These are phyloP conservation scores for Saksenaea oblongispora DNA, from an alignment of 371 early-diverging fungal genomes.

Conservation along the genomic window DNA sequence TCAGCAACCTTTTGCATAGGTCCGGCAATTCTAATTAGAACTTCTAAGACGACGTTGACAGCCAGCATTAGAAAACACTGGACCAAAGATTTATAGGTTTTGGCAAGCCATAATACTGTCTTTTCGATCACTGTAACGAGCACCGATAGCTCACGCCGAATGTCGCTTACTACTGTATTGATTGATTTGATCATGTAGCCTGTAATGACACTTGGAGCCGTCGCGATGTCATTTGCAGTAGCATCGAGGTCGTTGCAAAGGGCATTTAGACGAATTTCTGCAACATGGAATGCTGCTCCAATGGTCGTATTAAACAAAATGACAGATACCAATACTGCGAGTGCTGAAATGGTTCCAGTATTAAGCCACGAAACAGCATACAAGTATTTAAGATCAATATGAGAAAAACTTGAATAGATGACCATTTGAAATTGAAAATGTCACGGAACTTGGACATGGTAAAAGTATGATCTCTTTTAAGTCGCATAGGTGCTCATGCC, in stretches of 20 bases:
- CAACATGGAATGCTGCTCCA: neutral
- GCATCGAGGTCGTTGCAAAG: slow-evolving; percentile 5
- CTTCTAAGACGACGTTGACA: slow-evolving; percentile 22
- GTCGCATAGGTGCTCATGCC: too few species aligned
- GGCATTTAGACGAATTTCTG: neutral
- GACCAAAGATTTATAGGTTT: slow-evolving; percentile 38
- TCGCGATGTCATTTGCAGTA: neutral
- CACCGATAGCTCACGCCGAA: slow-evolving; percentile 14
- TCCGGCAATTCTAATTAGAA: slow-evolving; percentile 21
- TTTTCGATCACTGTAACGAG: slow-evolving; percentile 17
- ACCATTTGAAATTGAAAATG: neutral
- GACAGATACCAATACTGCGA: slow-evolving; percentile 1
- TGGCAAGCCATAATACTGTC: slow-evolving; percentile 27
- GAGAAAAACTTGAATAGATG: neutral
- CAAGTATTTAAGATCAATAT: neutral
- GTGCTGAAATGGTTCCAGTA: slow-evolving; percentile 8
- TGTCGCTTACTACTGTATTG: slow-evolving; percentile 20
- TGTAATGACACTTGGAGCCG: neutral
- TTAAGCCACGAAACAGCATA: slow-evolving; percentile 20
- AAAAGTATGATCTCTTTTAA: too few species aligned
- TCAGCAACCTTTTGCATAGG: slow-evolving; percentile 33
- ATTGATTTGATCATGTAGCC: neutral
- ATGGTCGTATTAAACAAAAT: slow-evolving; percentile 4
- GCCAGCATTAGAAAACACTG: slow-evolving; percentile 40
- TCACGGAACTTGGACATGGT: too few species aligned